Percentiles rank a stretch among this genome's conserved stretches.
phyloP scores from a whole-genome alignment of 768 basidiomycete genomes.

The Lactifluus piperatus region DNA sequence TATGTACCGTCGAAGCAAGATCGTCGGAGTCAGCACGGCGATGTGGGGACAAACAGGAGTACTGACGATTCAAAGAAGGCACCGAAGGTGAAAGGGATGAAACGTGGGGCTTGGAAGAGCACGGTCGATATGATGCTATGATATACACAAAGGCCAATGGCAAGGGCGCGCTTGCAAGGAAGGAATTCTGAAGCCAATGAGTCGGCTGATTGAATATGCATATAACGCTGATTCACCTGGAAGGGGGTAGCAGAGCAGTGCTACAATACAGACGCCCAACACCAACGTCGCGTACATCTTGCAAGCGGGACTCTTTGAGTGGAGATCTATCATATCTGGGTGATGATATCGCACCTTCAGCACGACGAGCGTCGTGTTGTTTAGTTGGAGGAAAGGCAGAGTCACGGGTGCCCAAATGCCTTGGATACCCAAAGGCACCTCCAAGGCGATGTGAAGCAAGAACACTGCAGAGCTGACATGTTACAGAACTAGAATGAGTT shows the following conservation, averaged over 20 bases:
- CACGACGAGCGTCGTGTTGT: constrained; percentile 70
- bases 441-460: constrained; percentile 71
- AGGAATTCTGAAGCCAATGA: constrained; percentile 49
- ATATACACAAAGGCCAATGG: constrained; percentile 67
- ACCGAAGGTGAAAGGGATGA: constrained; percentile 70
- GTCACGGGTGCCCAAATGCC: constrained; percentile 54
- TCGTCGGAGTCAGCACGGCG: neutral
- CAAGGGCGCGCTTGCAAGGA: constrained; percentile 78
- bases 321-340: neutral
- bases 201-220: neutral
- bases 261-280: constrained; percentile 49
- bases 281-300: constrained; percentile 65
- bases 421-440: constrained; percentile 70
- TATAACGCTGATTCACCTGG: constrained; percentile 44
- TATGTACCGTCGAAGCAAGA: constrained; percentile 20
- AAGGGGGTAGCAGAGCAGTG: constrained; percentile 57
- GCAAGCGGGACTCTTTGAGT: neutral
- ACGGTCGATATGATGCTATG: constrained; percentile 66
- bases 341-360: constrained; percentile 49
- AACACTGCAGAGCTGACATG: constrained; percentile 54
- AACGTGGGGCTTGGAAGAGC: constrained; percentile 66
- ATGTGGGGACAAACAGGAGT: neutral
- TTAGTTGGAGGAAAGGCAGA: constrained; percentile 71
- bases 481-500: neutral
- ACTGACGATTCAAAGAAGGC: constrained; percentile 51